Evolutionary conservation across 2,329 filamentous ascomycete species (phyloP).

Genomic region (Aspergillus thermomutatus): DNA sequence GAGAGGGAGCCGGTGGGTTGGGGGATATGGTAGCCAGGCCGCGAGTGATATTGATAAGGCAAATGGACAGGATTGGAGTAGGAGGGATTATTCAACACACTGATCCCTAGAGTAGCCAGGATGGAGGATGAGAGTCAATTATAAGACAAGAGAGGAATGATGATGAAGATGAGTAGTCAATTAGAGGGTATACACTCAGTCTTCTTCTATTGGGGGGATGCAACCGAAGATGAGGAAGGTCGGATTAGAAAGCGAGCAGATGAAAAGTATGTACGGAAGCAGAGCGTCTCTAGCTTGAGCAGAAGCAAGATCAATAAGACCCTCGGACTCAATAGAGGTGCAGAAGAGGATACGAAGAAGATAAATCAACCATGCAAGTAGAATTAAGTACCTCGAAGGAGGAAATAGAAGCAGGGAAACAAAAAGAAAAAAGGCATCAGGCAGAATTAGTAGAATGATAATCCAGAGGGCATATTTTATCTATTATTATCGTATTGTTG

Average conservation of each 20-base stretch:
- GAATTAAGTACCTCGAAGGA: neutral
- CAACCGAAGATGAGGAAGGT: constrained; percentile 1
- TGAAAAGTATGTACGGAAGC: neutral
- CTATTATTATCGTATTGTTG: neutral
- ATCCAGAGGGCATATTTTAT: neutral
- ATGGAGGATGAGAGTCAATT: constrained; percentile 20
- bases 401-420: neutral
- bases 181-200: neutral
- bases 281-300: too few relatives aligned
- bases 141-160: constrained; percentile 1
- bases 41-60: constrained; percentile 30
- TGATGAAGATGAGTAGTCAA: neutral
- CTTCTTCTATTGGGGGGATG: neutral
- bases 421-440: neutral
- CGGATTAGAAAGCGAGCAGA: neutral
- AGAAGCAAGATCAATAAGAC: neutral
- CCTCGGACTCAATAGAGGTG: neutral
- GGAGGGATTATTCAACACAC: constrained; percentile 30
- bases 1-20: constrained; percentile 34
- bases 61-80: constrained; percentile 31
- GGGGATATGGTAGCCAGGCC: constrained; percentile 23
- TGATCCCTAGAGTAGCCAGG: constrained; percentile 42
- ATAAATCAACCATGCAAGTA: neutral
- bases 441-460: neutral
- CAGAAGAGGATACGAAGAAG: neutral